A percentile compares a stretch with the other conserved stretches of the same genome.
Conservation (phyloP, 768 basidiomycete genomes). For the Xerocomellus amylosporus region DNA sequence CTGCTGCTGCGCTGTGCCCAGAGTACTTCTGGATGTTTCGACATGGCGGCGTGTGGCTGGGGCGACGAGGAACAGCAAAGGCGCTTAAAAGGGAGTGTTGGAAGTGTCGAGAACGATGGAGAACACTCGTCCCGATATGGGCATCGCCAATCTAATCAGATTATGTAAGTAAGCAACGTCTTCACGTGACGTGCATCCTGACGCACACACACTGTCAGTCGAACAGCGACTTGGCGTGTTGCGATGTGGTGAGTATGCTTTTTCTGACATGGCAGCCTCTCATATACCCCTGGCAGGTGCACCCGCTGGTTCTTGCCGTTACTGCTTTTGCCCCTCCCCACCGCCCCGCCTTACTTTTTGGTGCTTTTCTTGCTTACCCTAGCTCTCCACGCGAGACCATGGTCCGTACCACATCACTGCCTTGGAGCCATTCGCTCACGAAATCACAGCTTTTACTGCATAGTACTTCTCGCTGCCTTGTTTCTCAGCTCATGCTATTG, state of each 20-base stretch:
- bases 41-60: constrained; percentile 32
- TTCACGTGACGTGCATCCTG: constrained; percentile 19
- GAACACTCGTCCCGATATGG: constrained; percentile 26
- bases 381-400: constrained; percentile 79
- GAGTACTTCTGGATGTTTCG: constrained; percentile 78
- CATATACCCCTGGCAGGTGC: constrained; percentile 49
- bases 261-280: neutral
- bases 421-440: constrained; percentile 5
- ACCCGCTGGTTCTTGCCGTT: constrained; percentile 85
- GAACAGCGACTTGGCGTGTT: neutral
- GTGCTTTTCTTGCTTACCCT: constrained; percentile 73
- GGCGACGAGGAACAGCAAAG: neutral
- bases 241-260: constrained; percentile 55
- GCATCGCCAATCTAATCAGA: neutral
- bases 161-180: constrained; percentile 4
- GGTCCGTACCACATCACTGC: constrained; percentile 45
- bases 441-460: constrained; percentile 73
- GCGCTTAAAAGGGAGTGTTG: constrained; percentile 17
- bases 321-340: constrained; percentile 72
- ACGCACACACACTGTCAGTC: neutral
- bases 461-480: constrained; percentile 75
- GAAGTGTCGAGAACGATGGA: constrained; percentile 33
- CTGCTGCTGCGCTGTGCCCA: constrained; percentile 93
- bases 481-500: constrained; percentile 89
- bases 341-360: constrained; percentile 77